phyloP scores from a whole-genome alignment of 2,329 filamentous ascomycete species.

The Microdochium nivale region DNA sequence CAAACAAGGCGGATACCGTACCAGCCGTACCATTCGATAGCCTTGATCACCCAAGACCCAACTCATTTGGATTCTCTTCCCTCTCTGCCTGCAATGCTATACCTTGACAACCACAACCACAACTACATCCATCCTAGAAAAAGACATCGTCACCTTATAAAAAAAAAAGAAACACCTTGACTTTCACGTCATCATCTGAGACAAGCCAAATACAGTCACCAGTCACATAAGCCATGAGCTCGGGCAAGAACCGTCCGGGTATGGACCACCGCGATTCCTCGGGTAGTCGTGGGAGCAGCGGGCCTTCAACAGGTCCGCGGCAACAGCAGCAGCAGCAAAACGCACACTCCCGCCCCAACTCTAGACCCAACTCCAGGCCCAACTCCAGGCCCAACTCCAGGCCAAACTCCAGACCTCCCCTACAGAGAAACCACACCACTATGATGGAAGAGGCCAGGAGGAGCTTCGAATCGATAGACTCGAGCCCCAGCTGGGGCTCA shows the following conservation, averaged over 20 bases:
- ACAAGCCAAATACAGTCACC: not conserved
- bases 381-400: not conserved
- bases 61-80: not conserved
- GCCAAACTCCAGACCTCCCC: not conserved
- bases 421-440: not conserved
- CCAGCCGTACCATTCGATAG: not conserved
- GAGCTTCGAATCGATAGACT: not conserved
- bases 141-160: not conserved
- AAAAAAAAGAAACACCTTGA: not conserved
- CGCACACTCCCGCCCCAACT: no score
- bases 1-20: not conserved
- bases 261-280: not conserved
- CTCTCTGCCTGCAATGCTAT: not conserved
- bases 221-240: not conserved
- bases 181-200: not conserved
- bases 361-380: no score
- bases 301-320: not conserved
- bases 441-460: not conserved
- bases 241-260: not conserved
- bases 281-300: not conserved
- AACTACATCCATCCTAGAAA: not conserved
- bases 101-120: not conserved
- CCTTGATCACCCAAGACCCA: not conserved
- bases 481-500: not conserved
- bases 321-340: not conserved